Conservation (phyloP, 2,329 filamentous ascomycete species). For the Pleomassaria siparia region DNA sequence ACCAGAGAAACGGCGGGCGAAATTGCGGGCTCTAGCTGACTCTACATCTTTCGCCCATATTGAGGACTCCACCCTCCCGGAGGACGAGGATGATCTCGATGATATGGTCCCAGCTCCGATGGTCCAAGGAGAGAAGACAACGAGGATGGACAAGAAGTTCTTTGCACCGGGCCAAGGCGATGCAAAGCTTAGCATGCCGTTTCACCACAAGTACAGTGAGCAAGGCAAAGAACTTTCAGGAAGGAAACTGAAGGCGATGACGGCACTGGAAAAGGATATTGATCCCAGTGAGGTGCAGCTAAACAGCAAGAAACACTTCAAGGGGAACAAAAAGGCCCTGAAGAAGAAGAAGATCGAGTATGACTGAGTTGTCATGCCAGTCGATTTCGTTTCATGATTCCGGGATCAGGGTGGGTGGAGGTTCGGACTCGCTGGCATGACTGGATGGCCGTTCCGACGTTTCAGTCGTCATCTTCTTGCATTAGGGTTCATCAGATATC, state of each 20-base stretch:
- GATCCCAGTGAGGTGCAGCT: constrained; percentile 74
- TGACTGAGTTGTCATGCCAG: no score
- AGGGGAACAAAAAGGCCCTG: constrained; percentile 69
- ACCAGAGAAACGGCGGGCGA: constrained; percentile 75
- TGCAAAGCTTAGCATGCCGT: constrained; percentile 73
- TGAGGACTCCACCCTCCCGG: constrained; percentile 46
- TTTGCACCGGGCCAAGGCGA: constrained; percentile 68
- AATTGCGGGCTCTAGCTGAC: constrained; percentile 54
- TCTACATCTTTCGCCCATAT: constrained; percentile 36
- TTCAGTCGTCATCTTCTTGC: no score
- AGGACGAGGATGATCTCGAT: constrained; percentile 41
- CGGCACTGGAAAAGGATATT: constrained; percentile 80
- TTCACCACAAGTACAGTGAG: constrained; percentile 85
- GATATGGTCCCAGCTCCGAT: constrained; percentile 50
- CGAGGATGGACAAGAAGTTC: constrained; percentile 83
- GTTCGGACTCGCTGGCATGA: no score
- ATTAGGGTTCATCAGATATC: no score
- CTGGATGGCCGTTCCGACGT: no score
- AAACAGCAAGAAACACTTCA: constrained; percentile 89
- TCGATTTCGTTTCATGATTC: no score
- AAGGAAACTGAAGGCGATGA: constrained; percentile 77
- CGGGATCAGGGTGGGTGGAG: no score
- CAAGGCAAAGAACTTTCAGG: constrained; percentile 83
- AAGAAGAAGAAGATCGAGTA: constrained; percentile 51
- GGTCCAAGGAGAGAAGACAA: constrained; percentile 69